A percentile compares a stretch with the other conserved stretches of the same genome.
Conservation (phyloP, 768 basidiomycete genomes). For the Tulasnella sp. region DNA sequence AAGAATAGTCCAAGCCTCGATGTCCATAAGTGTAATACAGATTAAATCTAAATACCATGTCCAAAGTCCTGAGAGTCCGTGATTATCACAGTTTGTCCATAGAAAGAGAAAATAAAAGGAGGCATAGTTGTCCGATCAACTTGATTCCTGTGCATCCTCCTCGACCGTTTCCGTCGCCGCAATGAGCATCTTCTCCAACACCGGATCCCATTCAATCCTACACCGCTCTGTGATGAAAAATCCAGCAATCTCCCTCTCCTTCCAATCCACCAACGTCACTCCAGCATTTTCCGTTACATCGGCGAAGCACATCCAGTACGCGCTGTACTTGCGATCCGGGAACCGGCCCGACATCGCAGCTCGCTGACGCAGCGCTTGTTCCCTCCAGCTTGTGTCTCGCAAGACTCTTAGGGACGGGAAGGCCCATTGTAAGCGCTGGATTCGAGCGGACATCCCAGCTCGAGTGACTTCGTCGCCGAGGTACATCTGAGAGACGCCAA, state of each 20-base stretch:
- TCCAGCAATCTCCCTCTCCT: background rate
- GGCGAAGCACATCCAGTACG: background rate
- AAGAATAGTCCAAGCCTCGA: background rate
- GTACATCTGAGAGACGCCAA: background rate
- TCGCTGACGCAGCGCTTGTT: background rate
- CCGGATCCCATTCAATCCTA: background rate
- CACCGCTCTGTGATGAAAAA: background rate
- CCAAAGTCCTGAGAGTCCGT: background rate
- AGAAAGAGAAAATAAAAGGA: background rate
- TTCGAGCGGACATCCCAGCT: background rate
- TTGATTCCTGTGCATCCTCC: background rate
- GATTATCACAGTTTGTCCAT: too few species aligned
- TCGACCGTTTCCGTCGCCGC: background rate
- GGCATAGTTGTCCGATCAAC: background rate
- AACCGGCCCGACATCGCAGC: constrained; percentile 1
- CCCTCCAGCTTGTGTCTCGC: background rate
- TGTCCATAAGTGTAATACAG: background rate
- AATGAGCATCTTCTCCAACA: background rate
- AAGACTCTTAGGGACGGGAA: background rate
- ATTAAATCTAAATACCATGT: background rate
- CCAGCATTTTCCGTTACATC: background rate
- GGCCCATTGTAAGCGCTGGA: background rate
- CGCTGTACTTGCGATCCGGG: background rate
- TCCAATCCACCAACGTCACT: background rate
- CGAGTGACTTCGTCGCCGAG: background rate